phyloP scores from a whole-genome alignment of 345 rosid genomes.

The Citropsis articulata region DNA sequence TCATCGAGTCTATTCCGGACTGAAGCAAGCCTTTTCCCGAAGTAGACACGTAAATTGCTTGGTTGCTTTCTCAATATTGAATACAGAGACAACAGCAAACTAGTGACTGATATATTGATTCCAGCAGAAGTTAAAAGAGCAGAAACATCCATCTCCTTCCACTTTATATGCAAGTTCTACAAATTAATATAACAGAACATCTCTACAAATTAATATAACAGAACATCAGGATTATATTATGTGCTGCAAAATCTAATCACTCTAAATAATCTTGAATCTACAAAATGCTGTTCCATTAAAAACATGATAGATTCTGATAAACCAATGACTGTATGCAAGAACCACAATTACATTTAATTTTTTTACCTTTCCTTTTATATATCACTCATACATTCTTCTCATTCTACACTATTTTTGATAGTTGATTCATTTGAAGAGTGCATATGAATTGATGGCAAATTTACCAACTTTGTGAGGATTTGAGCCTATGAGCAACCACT shows the following conservation, averaged over 20 bases:
- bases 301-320: too few relatives aligned
- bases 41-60: constrained; percentile 62
- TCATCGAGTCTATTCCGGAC: constrained; percentile 30
- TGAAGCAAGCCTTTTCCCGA: constrained; percentile 52
- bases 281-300: neutral
- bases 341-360: too few relatives aligned
- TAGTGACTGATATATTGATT: constrained; percentile 65
- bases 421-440: too few relatives aligned
- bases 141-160: constrained; percentile 54
- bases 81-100: constrained; percentile 59
- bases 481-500: too few relatives aligned
- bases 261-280: neutral
- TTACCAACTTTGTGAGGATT: too few relatives aligned
- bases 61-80: constrained; percentile 85
- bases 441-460: too few relatives aligned
- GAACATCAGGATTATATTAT: neutral
- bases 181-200: constrained; percentile 15
- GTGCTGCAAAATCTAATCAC: neutral
- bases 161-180: constrained; percentile 4
- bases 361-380: too few relatives aligned
- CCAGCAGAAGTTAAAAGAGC: constrained; percentile 87
- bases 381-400: too few relatives aligned
- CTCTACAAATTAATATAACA: constrained; percentile 11
- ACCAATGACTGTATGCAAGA: neutral
- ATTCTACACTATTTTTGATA: too few relatives aligned